Percentiles rank a stretch among this genome's conserved stretches.
Evolutionary conservation across 2,329 filamentous ascomycete genomes (phyloP).

Genomic region (Exophiala mesophila): DNA sequence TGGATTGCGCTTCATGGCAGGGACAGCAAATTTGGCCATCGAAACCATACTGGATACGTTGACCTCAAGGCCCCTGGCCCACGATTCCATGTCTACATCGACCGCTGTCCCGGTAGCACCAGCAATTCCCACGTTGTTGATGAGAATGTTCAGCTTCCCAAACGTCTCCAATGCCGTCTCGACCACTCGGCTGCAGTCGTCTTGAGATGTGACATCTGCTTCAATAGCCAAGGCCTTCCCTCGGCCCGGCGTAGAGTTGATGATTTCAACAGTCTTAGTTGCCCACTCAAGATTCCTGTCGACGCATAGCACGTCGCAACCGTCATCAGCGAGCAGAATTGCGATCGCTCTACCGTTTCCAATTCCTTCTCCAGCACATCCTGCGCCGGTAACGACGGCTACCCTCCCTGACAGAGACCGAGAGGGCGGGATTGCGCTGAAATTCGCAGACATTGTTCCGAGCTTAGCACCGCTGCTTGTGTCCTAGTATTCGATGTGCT

Average conservation of each 20-base stretch:
- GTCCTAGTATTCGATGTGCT: too few species aligned
- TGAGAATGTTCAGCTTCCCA: constrained; percentile 8
- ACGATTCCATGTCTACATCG: constrained; percentile 29
- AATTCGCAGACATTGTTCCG: too few species aligned
- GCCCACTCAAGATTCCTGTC: background rate
- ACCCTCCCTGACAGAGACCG: too few species aligned
- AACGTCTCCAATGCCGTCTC: constrained; percentile 7
- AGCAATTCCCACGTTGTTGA: constrained; percentile 31
- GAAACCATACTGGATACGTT: constrained; percentile 37
- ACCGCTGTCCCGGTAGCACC: constrained; percentile 33
- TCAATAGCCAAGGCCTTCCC: background rate
- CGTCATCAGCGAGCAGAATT: background rate
- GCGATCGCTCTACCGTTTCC: background rate
- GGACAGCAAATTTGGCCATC: constrained; percentile 32
- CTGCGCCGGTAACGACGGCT: too few species aligned
- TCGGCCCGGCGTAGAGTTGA: background rate
- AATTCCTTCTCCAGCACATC: background rate
- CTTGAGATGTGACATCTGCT: constrained; percentile 9
- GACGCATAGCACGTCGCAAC: background rate
- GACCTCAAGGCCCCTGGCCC: constrained; percentile 31
- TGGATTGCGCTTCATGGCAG: constrained; percentile 33
- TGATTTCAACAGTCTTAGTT: background rate
- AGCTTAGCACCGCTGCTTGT: too few species aligned
- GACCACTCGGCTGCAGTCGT: constrained; percentile 5
- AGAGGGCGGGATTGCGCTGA: too few species aligned